Evolutionary conservation across 768 basidiomycete species (phyloP), one percentile per base, ranked within the genome.

Genomic region (Trichaptum fuscoviolaceum): DNA sequence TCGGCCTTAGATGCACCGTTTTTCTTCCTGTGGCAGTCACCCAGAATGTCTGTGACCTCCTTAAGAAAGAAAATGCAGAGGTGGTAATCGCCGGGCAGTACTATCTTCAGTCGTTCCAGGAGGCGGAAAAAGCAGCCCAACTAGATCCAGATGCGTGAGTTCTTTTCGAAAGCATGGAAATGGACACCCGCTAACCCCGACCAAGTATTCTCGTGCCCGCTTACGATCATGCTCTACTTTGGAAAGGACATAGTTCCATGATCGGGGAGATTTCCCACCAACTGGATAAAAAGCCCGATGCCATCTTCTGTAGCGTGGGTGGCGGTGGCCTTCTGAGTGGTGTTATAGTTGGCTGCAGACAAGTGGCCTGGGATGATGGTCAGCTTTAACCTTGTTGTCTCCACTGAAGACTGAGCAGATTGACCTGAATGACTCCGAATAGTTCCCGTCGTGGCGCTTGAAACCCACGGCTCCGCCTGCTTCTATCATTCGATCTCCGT

Each of bases 171-270:
- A 4, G 18, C 59, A 34, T 1, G 2, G 9, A 35, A 23, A 42
- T 27, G 7, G 24, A 35, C 24, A 8, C 60, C 24, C n/a, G 35
- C 63, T 59, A 26, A 25, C 5, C 20, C 24, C 34, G 20, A 17
- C 57, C 27, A 64, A 91, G 90, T 0, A 80, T 92, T 15, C 78
- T 91, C 75, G 81, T 90, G 10, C 89, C 89, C 2, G 84, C 91
- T 5, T 92, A 91, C 68, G 89, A 92, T 58, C 80, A 91, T 70
- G 83, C 85, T 7, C 73, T 82, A 3, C 64, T 93, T 17, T 92
- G 91, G 91, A 82, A 87, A 72, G 92, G 92, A 1, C 89, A 92
- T 71, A 82, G 85, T n/a, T 88, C 89, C 20, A 86, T 93, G 82
- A 78, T 93, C 57, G 71, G 76, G 18, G 92, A 93, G 71, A 85